Evolutionary conservation across 495 filamentous ascomycete genomes (phyloP), one percentile per base, ranked within the genome.

Genomic region (Aspergillus cavernicola): DNA sequence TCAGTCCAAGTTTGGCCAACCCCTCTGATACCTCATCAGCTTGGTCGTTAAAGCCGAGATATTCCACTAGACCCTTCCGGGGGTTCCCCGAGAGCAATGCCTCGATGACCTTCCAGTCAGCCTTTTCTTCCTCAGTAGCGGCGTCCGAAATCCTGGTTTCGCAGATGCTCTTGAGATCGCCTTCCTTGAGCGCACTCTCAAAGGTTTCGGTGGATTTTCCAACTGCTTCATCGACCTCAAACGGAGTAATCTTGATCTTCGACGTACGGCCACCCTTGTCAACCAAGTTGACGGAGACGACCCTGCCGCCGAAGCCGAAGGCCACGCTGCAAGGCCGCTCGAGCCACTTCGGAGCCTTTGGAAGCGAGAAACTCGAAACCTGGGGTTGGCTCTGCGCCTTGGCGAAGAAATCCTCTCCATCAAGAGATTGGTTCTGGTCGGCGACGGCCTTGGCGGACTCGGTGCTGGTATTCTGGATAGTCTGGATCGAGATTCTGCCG

Each of bases 351-450:
- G 93, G 93, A 4, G 93, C 83, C 62, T 93, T 89, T 15, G 83
- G 72, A 22, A 99, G 78, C 8, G 89, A 86, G 71, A 97, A 97
- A 12, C 84, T 87, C 22, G 87, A 86, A 26, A 87, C 89, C 67
- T 96, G 92, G 11, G 90, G 87, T 56, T 96, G 90, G 10, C 83
- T 88, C 63, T 95, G 92, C 24, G 91, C 91, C 68, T 89, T 91
- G 40, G 86, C 86, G 57, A 99, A 99, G 77, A 99, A 99, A 61
- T 97, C 95, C 64, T 96, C 93, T 26, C 88, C 92, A 66, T 97
- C 91, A 16, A 90, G 67, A 42, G 81, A 76, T 65, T 89, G 86
- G 40, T 80, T 78, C 31, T 86, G 80, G 49, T 82, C 80, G 16
- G 70, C 75, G 45, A 72, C 70, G 6, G 75, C 68, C 47, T 79